Base-by-base conservation (phyloP, 1,139 yeast species). In the Wickerhamomyces sp. region DNA sequence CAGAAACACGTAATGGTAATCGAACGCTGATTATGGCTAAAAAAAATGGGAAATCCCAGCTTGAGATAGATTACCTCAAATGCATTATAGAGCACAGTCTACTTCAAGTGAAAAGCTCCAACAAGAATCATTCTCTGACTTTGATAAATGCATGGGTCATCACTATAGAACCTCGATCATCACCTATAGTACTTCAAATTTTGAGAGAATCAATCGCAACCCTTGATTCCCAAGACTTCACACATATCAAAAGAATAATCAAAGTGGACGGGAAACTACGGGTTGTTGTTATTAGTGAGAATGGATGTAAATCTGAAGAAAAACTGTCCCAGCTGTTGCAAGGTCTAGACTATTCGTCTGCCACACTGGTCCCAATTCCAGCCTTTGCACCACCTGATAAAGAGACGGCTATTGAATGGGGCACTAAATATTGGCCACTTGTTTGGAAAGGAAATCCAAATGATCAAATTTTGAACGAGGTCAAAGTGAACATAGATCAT, bases 391-490 rank as follows among this genome's bases (percentile, higher is more conserved):
- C 93, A 0, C 59, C 68, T 6, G 76, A 86, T 2, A 83, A 80
- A 49, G 87, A 80, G 17, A 58, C 75, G 13, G 70, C 82, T 8
- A 44, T 58, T 1, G 62, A 64, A 29, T 88, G 96, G 96, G 71
- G 89, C 2, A 42, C 54, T 1, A 43, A 56, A 23, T 74, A 72
- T 43, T 91, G 98, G 98, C 97, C 97, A 0, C 62, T 86, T 40
- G 68, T 87, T 23, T 91, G 97, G 97, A 79, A 88, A 47, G 97
- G 97, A 0, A 86, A 89, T 51, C 94, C 95, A 0, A 70, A 81
- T 44, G 81, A 84, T 35, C 91, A 86, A 51, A 76, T 76, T 30
- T 63, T 87, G 17, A 73, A 74, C 31, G 68, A 75, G 32, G 61
- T 72, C 21, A 51, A 56, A 13, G 61, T 78, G 34, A 74, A 83